Evolutionary conservation across 2,329 filamentous ascomycete species (phyloP).

Genomic region (Beauveria pseudobassiana): DNA sequence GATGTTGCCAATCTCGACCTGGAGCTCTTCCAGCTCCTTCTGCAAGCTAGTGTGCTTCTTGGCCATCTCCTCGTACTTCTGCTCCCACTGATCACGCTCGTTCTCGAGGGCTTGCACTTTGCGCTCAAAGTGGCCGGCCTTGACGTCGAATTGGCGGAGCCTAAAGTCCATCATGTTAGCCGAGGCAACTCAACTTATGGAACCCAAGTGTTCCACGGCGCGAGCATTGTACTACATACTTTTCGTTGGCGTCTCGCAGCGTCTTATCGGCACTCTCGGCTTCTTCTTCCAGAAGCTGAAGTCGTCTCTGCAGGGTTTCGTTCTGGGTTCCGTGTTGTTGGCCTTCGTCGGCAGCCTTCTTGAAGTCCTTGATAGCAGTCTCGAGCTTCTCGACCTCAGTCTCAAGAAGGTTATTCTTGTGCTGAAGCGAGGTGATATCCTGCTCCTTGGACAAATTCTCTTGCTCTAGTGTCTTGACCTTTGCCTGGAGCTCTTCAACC

Average conservation of each 20-base stretch:
- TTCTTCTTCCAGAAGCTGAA: constrained; percentile 96
- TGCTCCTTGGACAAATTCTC: constrained; percentile 96
- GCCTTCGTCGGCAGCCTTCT: constrained; percentile 78
- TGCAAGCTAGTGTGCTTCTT: constrained; percentile 78
- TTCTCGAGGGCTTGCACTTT: constrained; percentile 96
- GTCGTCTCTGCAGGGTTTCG: constrained; percentile 82
- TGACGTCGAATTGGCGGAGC: constrained; percentile 97
- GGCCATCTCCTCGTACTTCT: constrained; percentile 95
- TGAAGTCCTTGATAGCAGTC: constrained; percentile 72
- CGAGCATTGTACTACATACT: constrained; percentile 53
- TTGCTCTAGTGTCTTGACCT: constrained; percentile 86
- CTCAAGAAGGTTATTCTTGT: constrained; percentile 93
- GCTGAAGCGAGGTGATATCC: constrained; percentile 90
- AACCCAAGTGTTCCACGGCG: not conserved
- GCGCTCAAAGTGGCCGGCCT: constrained; percentile 98
- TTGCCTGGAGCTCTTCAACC: constrained; percentile 78
- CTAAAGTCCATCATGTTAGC: constrained; percentile 38
- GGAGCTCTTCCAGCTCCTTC: constrained; percentile 88
- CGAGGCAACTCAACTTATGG: not conserved
- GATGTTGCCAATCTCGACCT: constrained; percentile 87
- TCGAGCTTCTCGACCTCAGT: constrained; percentile 89
- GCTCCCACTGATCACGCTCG: constrained; percentile 88
- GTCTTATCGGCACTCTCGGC: constrained; percentile 95
- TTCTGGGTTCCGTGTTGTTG: constrained; percentile 79
- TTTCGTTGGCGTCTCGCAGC: constrained; percentile 94